Evolutionary conservation across 2,329 filamentous ascomycete genomes (phyloP), one percentile per base, ranked within the genome.

Genomic region (Curvularia sp.): DNA sequence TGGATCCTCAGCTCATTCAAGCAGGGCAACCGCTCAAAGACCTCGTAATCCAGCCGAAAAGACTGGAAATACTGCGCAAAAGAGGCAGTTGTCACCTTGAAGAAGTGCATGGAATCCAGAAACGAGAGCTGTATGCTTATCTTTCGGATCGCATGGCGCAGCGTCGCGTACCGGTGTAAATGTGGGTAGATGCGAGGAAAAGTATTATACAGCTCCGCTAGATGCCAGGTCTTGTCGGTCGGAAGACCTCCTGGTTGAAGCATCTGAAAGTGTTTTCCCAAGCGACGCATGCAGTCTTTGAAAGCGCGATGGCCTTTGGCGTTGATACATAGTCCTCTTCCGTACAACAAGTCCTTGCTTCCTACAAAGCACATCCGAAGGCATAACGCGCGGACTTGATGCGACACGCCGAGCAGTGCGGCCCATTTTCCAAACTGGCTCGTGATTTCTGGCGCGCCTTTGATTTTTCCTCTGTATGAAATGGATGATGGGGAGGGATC

Each of bases 91-190:
- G 54, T 57, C 6, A 74, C 67, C 15, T 68, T 63, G 60, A 74
- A 74, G 61, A 76, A 76, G 32, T 67, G 65, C 13, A 74, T 55
- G 18, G 28, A 59, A 0, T 53, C 38, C 1, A 63, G 18, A 28
- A 69, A 74, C 18, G 60, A 52, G 55, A 76, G 62, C 0, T 49
- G 18, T 0, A 76, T 15, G 34, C 46, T 39, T 1, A 75, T 39
- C 8, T 70, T 69, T 2, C 64, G 70, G 15, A 76, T 67, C 0
- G 66, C 69, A 12, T 75, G 71, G 3, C 47, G 28, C 13, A 73
- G 56, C 0, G 69, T 72, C 0, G 72, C 69, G 34, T 63, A 75
- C 7, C 52, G 67, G 1, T 53, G 18, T 6, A 76, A 56, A 0
- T 72, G 43, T 0, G 70, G 67, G 30, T 73, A 70, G 2, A 69